phyloP scores from a whole-genome alignment of 306 rosid species.

The Rosa persica region DNA sequence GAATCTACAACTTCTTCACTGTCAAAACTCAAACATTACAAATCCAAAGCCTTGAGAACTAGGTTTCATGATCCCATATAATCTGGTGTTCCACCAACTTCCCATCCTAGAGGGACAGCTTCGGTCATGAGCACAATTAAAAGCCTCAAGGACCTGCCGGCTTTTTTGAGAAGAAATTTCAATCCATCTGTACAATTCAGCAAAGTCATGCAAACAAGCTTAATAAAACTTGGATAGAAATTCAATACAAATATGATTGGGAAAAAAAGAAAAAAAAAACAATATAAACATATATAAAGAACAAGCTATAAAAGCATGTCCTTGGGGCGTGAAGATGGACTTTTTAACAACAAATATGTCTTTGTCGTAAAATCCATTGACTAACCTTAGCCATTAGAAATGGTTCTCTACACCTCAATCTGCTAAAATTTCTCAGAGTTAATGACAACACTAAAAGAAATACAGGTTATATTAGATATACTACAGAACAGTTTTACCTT shows the following conservation, averaged over 20 bases:
- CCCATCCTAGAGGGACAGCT: no score
- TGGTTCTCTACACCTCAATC: conserved; percentile 84
- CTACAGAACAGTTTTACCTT: conserved; percentile 38
- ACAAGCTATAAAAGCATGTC: conserved; percentile 34
- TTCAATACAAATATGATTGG: neutral
- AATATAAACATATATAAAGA: neutral
- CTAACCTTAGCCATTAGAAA: conserved; percentile 56
- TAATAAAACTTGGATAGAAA: neutral
- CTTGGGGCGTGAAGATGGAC: conserved; percentile 57
- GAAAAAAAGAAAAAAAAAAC: no score
- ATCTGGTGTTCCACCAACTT: no score
- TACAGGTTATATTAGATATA: neutral
- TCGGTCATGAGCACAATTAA: no score
- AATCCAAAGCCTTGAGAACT: neutral
- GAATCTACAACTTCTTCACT: no score
- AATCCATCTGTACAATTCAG: conserved; percentile 34
- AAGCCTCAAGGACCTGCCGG: no score
- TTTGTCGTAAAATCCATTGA: conserved; percentile 67
- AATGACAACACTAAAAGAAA: neutral
- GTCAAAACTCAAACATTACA: no score
- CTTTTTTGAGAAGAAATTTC: neutral
- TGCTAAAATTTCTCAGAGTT: conserved; percentile 12
- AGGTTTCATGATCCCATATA: neutral
- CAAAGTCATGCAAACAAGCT: conserved; percentile 1
- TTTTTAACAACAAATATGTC: conserved; percentile 78